Base-by-base conservation (phyloP, 192 early-diverging fungal species). In the Borealophlyctis nickersoniae region DNA sequence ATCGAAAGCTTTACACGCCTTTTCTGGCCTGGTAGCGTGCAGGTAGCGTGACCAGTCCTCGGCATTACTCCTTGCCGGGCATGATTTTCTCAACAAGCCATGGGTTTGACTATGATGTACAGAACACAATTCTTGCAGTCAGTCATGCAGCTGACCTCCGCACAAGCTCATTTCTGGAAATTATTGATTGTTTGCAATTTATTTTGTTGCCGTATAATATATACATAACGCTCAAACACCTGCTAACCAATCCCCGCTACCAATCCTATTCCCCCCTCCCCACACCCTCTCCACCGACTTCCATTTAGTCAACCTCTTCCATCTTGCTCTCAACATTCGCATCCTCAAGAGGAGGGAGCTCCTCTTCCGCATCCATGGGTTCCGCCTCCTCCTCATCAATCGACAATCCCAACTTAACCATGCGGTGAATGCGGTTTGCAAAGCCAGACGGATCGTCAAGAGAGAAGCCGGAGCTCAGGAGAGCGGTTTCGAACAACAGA, bases 381-480 rank as follows among this genome's bases (percentile, higher is more conserved):
- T 79, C 82, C 24, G 49, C 39, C 23, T 77, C 83, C 45, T 94
- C 93, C 57, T 92, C 92, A 78, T 97, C 93, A 62, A 99, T 91
- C 78, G 86, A 85, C 54, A 99, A 91, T 75, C 95, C 95, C 48
- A 98, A 90, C 85, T 94, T 93, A 79, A 99, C 89, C 95, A 99
- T 98, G 77, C 93, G 88, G 90, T 95, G 92, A 79, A 99, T 98
- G 81, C 95, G 94, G 74, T 77, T 80, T 55, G 92, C 86, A 67
- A 98, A 98, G 70, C 82, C 84, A 64, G 89, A 85, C 50, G 95
- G 93, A 76, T 99, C 94, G 71, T 99, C 95, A 35, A 99, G 89
- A 50, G 83, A 82, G 90, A 98, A 99, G 71, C 97, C 97, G 70
- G 97, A 99, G 61, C 92, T 82, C 67, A 99, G 86, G 60, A 98